Percentiles rank a stretch among this genome's conserved stretches.
These are phyloP conservation scores for Fusarium sp. DNA, from an alignment of 2,329 filamentous ascomycete species.

Conservation along the genomic window DNA sequence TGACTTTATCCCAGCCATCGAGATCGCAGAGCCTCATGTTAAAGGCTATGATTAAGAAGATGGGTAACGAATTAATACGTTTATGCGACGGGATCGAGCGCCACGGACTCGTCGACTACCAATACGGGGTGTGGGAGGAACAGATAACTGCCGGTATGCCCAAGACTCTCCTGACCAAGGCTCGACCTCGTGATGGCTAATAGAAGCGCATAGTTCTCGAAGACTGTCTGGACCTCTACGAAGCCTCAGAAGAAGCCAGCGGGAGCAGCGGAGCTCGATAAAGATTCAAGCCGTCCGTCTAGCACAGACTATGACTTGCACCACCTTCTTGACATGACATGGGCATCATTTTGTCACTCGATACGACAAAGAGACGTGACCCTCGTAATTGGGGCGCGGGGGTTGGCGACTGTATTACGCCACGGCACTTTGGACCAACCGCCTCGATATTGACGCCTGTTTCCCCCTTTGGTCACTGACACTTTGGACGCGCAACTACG, in stretches of 20 bases:
- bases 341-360: not conserved
- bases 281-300: not conserved
- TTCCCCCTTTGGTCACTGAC: conserved; percentile 9
- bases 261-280: conserved; percentile 44
- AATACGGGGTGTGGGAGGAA: conserved; percentile 97
- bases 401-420: conserved; percentile 15
- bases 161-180: conserved; percentile 6
- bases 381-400: conserved; percentile 22
- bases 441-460: not conserved
- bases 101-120: conserved; percentile 95
- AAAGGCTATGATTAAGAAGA: conserved; percentile 76
- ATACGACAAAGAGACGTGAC: conserved; percentile 2
- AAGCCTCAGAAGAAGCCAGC: conserved; percentile 52
- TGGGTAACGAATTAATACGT: conserved; percentile 84
- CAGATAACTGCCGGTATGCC: conserved; percentile 84
- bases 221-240: conserved; percentile 60
- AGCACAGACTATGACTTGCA: not conserved
- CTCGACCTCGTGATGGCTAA: conserved; percentile 20
- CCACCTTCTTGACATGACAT: not conserved
- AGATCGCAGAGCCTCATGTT: conserved; percentile 74
- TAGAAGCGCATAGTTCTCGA: conserved; percentile 48
- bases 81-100: conserved; percentile 89
- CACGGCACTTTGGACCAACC: conserved; percentile 10
- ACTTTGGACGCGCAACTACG: conserved; percentile 2
- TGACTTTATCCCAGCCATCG: conserved; percentile 68